Evolutionary conservation across 2,329 filamentous ascomycete genomes (phyloP), one percentile per base, ranked within the genome.

Genomic region (Aureobasidium sp.): DNA sequence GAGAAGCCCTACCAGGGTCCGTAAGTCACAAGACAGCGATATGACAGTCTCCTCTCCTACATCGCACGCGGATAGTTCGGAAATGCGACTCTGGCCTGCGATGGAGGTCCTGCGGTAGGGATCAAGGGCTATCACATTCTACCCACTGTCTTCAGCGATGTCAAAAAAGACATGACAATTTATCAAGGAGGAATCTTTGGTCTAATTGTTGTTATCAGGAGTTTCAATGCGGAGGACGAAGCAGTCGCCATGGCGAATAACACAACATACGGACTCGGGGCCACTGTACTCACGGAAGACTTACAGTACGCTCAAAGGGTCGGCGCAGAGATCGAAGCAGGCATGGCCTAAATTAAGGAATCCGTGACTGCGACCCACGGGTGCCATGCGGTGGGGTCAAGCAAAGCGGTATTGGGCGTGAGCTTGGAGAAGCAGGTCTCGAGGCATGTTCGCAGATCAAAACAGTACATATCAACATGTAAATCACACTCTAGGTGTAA

Each of bases 1-100:
- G 82, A 84, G 68, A 79, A 75, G 51, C 89, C 85, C 1, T 87
- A 84, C 76, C 87, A 88, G 70, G 87, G 86, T 1, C 88, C 86
- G 0, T 86, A 87, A 69, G 82, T 88, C 17, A 47, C 57, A 10
- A 59, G 48, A 9, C 26, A 48, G 29, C 63, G 62, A 43, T 32
- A 53, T 39, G 59, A 62, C 12, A 51, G 47, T 20, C 46, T 64
- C 15, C 37, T 17, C 27, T 57, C 52, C 15, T 64, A 59, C n/a
- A 53, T 64, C 9, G 48, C 61, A 34, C 55, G 26, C 5, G 63
- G 60, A 13, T 61, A 43, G 47, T 53, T 15, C 41, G 66, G 20
- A 52, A 63, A 64, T 32, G 43, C 41, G 50, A 65, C 51, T 63
- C 41, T 67, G 7, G 37, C 68, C 27, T 59, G 61, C 43, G 67